A percentile compares a stretch with the other conserved stretches of the same genome.
These are phyloP conservation scores for Phytophthora ohioensis DNA, from an alignment of 352 stramenopile species.

Conservation along the genomic window DNA sequence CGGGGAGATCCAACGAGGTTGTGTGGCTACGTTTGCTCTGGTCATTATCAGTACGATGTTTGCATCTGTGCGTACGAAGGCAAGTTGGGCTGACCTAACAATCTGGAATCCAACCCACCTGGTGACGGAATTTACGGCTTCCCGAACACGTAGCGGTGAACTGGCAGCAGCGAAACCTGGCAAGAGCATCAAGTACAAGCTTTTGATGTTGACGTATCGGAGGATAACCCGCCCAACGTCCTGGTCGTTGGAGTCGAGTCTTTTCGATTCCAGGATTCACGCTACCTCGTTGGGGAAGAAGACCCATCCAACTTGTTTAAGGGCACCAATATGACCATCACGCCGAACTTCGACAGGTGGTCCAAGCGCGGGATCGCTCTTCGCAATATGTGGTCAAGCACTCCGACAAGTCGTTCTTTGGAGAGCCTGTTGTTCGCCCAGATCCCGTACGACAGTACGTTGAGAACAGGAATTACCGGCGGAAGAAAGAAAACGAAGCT, in stretches of 20 bases:
- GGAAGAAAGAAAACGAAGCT: conserved; percentile 40
- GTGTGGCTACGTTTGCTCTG: conserved; percentile 26
- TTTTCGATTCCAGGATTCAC: conserved; percentile 60
- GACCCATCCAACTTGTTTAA: conserved; percentile 47
- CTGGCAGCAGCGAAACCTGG: neutral
- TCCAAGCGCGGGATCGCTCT: conserved; percentile 57
- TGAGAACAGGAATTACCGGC: conserved; percentile 42
- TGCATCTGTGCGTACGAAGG: conserved; percentile 11
- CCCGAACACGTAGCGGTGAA: neutral
- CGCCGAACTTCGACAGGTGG: conserved; percentile 59
- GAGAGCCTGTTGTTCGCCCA: conserved; percentile 65
- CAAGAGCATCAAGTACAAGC: conserved; percentile 18
- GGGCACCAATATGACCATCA: conserved; percentile 42
- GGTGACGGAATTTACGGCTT: neutral
- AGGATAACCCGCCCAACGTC: conserved; percentile 51
- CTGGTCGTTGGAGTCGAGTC: conserved; percentile 62
- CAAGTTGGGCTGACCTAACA: conserved; percentile 15
- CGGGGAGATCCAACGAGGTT: conserved; percentile 41
- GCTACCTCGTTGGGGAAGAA: conserved; percentile 55
- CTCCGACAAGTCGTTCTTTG: conserved; percentile 58
- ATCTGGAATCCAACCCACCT: conserved; percentile 25
- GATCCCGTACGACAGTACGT: conserved; percentile 48
- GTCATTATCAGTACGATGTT: conserved; percentile 17
- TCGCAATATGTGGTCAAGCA: conserved; percentile 66
- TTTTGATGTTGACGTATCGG: conserved; percentile 49